Percentiles rank a stretch among this genome's conserved stretches.
These are phyloP conservation scores for Herpetomonas tarakana DNA, from an alignment of 208 protist genomes.

Conservation along the genomic window DNA sequence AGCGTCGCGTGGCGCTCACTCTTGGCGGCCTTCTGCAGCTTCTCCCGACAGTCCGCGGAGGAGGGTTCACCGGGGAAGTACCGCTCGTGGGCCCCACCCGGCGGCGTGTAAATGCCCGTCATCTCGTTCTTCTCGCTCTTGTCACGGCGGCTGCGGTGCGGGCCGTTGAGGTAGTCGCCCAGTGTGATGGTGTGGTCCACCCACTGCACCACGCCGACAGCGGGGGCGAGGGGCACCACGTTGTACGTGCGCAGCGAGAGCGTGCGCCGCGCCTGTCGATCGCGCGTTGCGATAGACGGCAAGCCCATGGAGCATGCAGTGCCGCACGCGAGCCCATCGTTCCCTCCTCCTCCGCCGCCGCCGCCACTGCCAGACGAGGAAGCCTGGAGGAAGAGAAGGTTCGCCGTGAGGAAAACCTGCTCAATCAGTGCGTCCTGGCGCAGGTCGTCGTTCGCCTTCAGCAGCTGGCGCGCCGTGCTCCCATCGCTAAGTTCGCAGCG, in stretches of 20 bases:
- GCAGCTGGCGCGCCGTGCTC: constrained; percentile 73
- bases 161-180: constrained; percentile 84
- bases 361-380: background rate
- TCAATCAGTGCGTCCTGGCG: constrained; percentile 97
- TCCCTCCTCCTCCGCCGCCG: background rate
- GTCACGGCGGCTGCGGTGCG: constrained; percentile 4
- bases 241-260: constrained; percentile 92
- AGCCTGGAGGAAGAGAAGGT: constrained; percentile 46
- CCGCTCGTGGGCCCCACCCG: constrained; percentile 64
- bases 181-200: constrained; percentile 89
- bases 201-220: constrained; percentile 91
- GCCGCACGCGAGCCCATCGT: background rate
- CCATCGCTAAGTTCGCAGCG: constrained; percentile 84
- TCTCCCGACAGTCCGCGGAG: constrained; percentile 45
- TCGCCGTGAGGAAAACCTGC: constrained; percentile 92
- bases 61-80: constrained; percentile 83
- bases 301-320: background rate
- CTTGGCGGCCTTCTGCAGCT: constrained; percentile 31
- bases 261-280: background rate
- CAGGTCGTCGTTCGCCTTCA: constrained; percentile 93
- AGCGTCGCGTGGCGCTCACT: constrained; percentile 31
- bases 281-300: background rate
- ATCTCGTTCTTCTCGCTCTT: background rate
- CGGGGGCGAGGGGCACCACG: constrained; percentile 91
- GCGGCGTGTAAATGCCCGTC: background rate